Evolutionary conservation across 129 eudicot genomes (phyloP).

Genomic region (Erigeron canadensis): DNA sequence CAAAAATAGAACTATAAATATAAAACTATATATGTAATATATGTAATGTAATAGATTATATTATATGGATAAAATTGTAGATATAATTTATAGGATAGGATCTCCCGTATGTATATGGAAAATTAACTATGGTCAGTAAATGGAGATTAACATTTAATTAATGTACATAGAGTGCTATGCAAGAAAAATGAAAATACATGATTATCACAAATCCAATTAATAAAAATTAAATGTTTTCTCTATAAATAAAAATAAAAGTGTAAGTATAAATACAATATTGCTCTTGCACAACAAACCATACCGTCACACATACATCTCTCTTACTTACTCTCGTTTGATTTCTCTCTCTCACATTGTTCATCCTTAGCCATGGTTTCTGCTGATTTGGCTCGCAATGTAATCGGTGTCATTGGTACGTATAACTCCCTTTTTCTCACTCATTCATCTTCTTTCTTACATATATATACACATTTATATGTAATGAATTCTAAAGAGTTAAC

Average conservation of each 20-base stretch:
- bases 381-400: conserved; percentile 43
- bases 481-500: background rate
- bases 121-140: background rate
- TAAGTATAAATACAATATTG: conserved; percentile 27
- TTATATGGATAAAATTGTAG: too few relatives aligned
- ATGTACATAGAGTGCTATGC: conserved; percentile 1
- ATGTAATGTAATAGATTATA: too few relatives aligned
- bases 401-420: conserved; percentile 59
- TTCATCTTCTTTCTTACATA: background rate
- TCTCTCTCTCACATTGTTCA: conserved; percentile 13
- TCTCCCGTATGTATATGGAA: background rate
- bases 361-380: conserved; percentile 41
- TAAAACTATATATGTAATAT: too few relatives aligned
- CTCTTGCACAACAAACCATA: conserved; percentile 7
- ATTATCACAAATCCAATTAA: conserved; percentile 14
- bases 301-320: background rate
- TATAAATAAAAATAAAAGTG: background rate
- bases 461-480: background rate
- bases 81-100: background rate
- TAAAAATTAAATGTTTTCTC: background rate
- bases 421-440: background rate
- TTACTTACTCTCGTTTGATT: conserved; percentile 4
- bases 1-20: too few relatives aligned
- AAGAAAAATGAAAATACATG: background rate
- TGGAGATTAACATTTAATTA: background rate